Conservation (phyloP, 768 basidiomycete species). For the Serendipita sp. region DNA sequence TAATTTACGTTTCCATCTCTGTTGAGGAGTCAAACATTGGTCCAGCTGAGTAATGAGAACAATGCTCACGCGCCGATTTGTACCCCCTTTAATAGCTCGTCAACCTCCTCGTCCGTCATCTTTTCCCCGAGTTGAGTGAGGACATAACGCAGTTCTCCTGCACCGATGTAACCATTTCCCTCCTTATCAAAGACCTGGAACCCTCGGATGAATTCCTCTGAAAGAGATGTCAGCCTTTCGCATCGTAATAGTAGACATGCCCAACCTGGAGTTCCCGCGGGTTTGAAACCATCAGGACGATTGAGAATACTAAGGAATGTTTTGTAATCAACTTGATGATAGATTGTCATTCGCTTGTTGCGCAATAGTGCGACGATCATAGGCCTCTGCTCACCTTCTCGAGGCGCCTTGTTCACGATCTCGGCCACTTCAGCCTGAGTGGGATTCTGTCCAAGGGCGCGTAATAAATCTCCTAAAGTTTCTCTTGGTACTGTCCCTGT, state of each 20-base stretch:
- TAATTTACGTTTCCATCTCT: constrained; percentile 98
- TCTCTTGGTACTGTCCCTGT: constrained; percentile 80
- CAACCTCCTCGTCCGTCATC: constrained; percentile 95
- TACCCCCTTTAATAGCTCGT: constrained; percentile 91
- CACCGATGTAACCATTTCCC: constrained; percentile 81
- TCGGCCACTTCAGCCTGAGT: constrained; percentile 94
- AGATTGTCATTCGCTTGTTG: constrained; percentile 6
- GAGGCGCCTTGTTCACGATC: constrained; percentile 53
- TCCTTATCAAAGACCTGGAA: constrained; percentile 99
- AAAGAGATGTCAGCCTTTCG: background rate
- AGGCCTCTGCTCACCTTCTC: constrained; percentile 44
- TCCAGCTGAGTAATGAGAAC: constrained; percentile 7
- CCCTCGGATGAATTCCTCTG: constrained; percentile 97
- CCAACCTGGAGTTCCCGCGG: constrained; percentile 85
- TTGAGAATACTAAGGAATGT: constrained; percentile 84
- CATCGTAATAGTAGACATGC: constrained; percentile 4
- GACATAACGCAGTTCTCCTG: constrained; percentile 83
- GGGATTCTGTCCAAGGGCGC: constrained; percentile 96
- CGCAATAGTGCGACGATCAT: background rate
- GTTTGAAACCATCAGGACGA: constrained; percentile 92
- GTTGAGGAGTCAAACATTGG: constrained; percentile 11
- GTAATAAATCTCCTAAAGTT: constrained; percentile 78
- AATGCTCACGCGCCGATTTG: constrained; percentile 68
- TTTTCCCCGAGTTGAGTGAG: constrained; percentile 96
- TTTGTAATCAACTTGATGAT: constrained; percentile 67